Base-by-base conservation (phyloP, 1,284 basidiomycete genomes). In the Cutaneotrichosporon sp. region DNA sequence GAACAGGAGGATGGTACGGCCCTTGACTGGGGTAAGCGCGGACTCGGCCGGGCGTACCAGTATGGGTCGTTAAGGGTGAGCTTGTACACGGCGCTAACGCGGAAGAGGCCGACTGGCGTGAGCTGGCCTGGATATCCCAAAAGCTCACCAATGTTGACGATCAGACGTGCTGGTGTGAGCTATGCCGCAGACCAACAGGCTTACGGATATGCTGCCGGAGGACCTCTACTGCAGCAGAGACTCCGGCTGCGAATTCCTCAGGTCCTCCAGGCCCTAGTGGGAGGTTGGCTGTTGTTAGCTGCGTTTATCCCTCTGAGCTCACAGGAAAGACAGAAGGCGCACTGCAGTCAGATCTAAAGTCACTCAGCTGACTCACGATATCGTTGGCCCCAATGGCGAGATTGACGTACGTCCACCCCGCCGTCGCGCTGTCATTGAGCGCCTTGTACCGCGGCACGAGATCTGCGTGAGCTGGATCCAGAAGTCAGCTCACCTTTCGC, bases 301-400 rank as follows among this genome's bases (percentile, higher is more conserved):
- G 4, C 36, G 13, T 4, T 22, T 26, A 13, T 30, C 10, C 11
- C 5, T 16, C 11, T 46, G 5, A 11, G 58, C 72, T 64, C 65
- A 73, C 79, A 74, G 31, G 76, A 68, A 18, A 81, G 58, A 61
- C 80, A 81, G 63, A 77, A 77, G 5, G 77, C 75, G 58, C 80
- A 81, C 73, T 79, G 64, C 5, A 13, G 49, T 69, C 51, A 69
- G 70, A 32, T 34, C 32, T 3, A 14, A 18, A n/a, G 47, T 3
- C 1, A 9, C 11, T 10, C n/a, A 21, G 16, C 36, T 5, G 10
- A 70, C 78, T 61, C 50, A 79, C 76, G 5, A 81, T 70, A 58
- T 81, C 80, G 59, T 81, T 81, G 1, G 78, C 79, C 0, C 80
- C 80, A 11, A 81, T 77, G 18, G 74, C 78, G 34, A 81, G 60